Conservation (phyloP, 1,284 basidiomycete species). For the Naganishia sp. region DNA sequence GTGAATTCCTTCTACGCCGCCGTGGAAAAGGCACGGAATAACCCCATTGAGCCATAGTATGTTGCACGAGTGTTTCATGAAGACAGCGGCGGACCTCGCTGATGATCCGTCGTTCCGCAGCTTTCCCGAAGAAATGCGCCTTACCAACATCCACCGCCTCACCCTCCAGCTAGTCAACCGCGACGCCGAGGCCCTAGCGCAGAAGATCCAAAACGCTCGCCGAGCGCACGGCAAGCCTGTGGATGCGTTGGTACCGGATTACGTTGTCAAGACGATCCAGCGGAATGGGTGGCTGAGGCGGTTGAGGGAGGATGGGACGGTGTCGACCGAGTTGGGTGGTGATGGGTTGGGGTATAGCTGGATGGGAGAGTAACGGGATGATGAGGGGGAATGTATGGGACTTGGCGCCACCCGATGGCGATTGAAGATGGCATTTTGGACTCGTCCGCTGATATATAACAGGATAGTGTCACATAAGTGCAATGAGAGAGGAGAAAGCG, state of each 20-base stretch:
- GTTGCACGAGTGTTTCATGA: background rate
- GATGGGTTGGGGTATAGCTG: background rate
- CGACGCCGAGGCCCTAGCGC: too few species aligned
- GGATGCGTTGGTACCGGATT: background rate
- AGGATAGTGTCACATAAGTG: too few species aligned
- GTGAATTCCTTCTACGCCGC: conserved; percentile 2
- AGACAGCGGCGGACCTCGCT: too few species aligned
- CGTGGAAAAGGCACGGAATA: conserved; percentile 1
- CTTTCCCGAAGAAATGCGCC: conserved; percentile 16
- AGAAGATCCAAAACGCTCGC: too few species aligned
- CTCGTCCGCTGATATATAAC: too few species aligned
- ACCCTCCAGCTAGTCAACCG: too few species aligned
- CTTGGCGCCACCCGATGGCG: too few species aligned
- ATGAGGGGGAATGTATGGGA: too few species aligned
- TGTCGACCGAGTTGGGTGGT: background rate
- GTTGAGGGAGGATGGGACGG: conserved; percentile 7
- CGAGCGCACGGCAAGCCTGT: too few species aligned
- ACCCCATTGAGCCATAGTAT: conserved; percentile 14
- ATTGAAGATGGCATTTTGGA: too few species aligned
- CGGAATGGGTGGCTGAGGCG: background rate
- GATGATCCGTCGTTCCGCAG: background rate
- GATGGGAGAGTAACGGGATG: too few species aligned
- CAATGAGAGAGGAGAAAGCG: too few species aligned
- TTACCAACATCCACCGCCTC: background rate
- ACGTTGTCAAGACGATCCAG: background rate